phyloP scores from a whole-genome alignment of 2,329 filamentous ascomycete species.

The Helicocarpus griseus region DNA sequence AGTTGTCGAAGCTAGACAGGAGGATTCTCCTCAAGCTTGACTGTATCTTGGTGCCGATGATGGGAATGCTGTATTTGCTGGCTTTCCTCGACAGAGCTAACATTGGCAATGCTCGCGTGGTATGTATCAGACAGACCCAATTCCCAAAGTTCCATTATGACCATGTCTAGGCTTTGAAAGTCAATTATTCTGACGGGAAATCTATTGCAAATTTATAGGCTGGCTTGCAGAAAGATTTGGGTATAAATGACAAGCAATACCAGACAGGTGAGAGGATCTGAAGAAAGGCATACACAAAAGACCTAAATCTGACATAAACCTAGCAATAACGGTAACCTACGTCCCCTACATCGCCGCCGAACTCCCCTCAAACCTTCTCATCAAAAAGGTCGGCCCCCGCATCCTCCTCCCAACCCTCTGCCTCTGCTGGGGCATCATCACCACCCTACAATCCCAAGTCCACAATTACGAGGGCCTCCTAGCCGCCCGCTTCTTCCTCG shows the following conservation, averaged over 20 bases:
- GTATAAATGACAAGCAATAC: constrained; percentile 53
- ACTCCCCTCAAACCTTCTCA: constrained; percentile 53
- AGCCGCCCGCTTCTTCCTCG: constrained; percentile 51
- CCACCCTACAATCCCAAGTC: constrained; percentile 33
- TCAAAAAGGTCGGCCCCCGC: constrained; percentile 52
- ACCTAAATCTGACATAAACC: neutral
- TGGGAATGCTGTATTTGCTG: constrained; percentile 51
- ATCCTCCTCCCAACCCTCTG: constrained; percentile 53
- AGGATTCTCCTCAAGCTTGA: constrained; percentile 32
- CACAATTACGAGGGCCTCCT: constrained; percentile 45
- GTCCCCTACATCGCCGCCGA: constrained; percentile 26
- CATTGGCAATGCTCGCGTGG: constrained; percentile 60
- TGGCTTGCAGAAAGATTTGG: constrained; percentile 49
- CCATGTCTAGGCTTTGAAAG: neutral
- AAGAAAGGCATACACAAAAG: neutral
- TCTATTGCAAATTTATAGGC: neutral
- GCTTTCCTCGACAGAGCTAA: constrained; percentile 62
- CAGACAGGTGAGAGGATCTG: constrained; percentile 31
- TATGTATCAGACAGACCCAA: constrained; percentile 26
- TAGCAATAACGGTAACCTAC: constrained; percentile 6
- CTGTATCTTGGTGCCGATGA: constrained; percentile 27
- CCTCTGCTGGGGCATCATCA: constrained; percentile 48
- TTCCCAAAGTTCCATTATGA: no score
- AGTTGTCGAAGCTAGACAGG: constrained; percentile 15
- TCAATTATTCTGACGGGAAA: neutral